Percentiles rank a stretch among this genome's conserved stretches.
phyloP scores from a whole-genome alignment of 495 filamentous ascomycete genomes.

The Penicillium arizonense region DNA sequence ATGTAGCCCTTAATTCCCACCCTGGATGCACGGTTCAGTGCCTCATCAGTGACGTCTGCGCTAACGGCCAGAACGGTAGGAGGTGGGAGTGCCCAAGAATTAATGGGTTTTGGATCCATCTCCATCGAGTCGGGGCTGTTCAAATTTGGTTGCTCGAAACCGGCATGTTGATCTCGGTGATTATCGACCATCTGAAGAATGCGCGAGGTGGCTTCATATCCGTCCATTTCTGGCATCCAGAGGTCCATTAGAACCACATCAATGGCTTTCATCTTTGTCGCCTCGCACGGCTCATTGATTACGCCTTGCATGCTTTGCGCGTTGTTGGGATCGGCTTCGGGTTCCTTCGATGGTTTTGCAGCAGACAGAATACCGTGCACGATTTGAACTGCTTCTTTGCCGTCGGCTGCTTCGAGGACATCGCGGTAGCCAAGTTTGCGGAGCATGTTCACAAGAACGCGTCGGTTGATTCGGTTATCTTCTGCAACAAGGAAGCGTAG shows the following conservation, averaged over 20 bases:
- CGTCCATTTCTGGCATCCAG: constrained; percentile 86
- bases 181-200: constrained; percentile 58
- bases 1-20: constrained; percentile 77
- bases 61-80: constrained; percentile 68
- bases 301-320: background rate
- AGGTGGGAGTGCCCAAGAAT: constrained; percentile 13
- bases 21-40: constrained; percentile 59
- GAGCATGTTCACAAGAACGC: constrained; percentile 68
- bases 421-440: constrained; percentile 65
- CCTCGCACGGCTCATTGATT: constrained; percentile 3
- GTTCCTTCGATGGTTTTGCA: constrained; percentile 9
- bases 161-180: constrained; percentile 20
- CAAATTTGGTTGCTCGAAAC: background rate
- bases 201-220: constrained; percentile 67
- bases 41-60: constrained; percentile 71
- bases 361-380: constrained; percentile 46
- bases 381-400: constrained; percentile 67
- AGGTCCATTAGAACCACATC: constrained; percentile 79
- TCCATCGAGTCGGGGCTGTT: constrained; percentile 18
- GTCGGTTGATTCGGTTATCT: constrained; percentile 80
- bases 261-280: constrained; percentile 43
- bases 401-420: constrained; percentile 70
- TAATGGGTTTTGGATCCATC: constrained; percentile 16
- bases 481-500: constrained; percentile 74
- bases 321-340: background rate